Evolutionary conservation across 352 stramenopile genomes (phyloP).

Genomic region (Phytophthora megakarya): DNA sequence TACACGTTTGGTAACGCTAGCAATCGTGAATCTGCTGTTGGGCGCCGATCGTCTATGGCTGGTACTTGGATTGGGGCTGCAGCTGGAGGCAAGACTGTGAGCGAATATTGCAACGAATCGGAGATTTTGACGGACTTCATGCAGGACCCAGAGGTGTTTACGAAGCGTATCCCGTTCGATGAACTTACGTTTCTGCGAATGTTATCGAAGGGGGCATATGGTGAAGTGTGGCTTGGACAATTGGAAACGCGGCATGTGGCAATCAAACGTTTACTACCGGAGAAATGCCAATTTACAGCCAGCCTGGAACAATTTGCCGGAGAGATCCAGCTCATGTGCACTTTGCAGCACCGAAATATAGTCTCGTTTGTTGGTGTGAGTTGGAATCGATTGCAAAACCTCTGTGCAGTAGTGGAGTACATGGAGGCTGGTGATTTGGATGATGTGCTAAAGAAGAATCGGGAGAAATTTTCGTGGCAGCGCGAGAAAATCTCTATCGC

Average conservation of each 20-base stretch:
- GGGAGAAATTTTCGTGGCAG: constrained; percentile 62
- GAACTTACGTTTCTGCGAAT: constrained; percentile 70
- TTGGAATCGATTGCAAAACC: constrained; percentile 66
- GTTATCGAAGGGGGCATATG: constrained; percentile 71
- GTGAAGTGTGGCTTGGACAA: constrained; percentile 75
- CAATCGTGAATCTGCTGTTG: constrained; percentile 28
- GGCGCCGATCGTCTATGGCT: constrained; percentile 35
- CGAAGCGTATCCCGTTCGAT: constrained; percentile 63
- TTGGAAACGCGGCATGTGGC: constrained; percentile 71
- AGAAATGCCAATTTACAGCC: constrained; percentile 56
- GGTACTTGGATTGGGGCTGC: constrained; percentile 32
- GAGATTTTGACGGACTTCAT: constrained; percentile 56
- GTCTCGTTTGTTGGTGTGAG: constrained; percentile 76
- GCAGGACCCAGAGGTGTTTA: constrained; percentile 51
- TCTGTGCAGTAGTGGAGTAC: constrained; percentile 83
- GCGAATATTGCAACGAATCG: constrained; percentile 70
- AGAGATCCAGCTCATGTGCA: constrained; percentile 77
- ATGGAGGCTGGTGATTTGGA: constrained; percentile 77
- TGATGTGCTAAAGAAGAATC: constrained; percentile 57
- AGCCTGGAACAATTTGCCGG: constrained; percentile 69
- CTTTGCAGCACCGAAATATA: constrained; percentile 77
- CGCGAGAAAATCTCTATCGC: constrained; percentile 81
- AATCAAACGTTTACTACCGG: constrained; percentile 71
- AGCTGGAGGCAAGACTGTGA: constrained; percentile 47
- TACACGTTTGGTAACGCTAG: constrained; percentile 38